These are phyloP conservation scores for Bromus sterilis DNA, from an alignment of 176 grass and related monocot species.

Conservation along the genomic window DNA sequence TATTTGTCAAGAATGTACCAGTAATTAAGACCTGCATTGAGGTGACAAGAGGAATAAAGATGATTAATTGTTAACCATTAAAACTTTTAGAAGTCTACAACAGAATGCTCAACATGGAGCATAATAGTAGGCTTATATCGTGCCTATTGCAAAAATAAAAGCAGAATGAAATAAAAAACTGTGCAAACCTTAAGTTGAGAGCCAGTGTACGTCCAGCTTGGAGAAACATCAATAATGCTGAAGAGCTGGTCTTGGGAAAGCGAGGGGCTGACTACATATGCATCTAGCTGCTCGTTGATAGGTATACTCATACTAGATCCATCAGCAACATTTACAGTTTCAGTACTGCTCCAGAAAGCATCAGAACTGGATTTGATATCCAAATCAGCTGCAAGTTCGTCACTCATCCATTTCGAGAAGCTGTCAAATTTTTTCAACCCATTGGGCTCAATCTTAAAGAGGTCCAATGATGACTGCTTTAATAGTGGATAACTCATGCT, in stretches of 20 bases:
- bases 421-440: slow-evolving; percentile 96
- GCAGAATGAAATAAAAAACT: background rate
- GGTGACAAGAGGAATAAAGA: slow-evolving; percentile 1
- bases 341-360: slow-evolving; percentile 62
- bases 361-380: slow-evolving; percentile 78
- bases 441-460: slow-evolving; percentile 57
- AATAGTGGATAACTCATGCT: slow-evolving; percentile 36
- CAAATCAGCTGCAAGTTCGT: slow-evolving; percentile 76
- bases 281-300: slow-evolving; percentile 69
- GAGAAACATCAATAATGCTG: slow-evolving; percentile 97
- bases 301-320: slow-evolving; percentile 53
- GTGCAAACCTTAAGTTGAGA: slow-evolving; percentile 57
- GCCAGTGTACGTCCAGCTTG: slow-evolving; percentile 59
- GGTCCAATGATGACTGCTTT: slow-evolving; percentile 62
- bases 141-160: background rate
- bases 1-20: slow-evolving; percentile 89
- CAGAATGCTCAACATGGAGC: background rate
- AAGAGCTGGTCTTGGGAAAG: slow-evolving; percentile 95
- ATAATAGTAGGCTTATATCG: background rate
- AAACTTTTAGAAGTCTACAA: background rate
- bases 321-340: slow-evolving; percentile 58
- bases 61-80: background rate
- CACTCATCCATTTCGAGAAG: slow-evolving; percentile 96
- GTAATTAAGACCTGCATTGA: slow-evolving; percentile 71
- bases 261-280: slow-evolving; percentile 72